These are phyloP conservation scores for Peterozyma toletana DNA, from an alignment of 805 yeast species.

Conservation along the genomic window DNA sequence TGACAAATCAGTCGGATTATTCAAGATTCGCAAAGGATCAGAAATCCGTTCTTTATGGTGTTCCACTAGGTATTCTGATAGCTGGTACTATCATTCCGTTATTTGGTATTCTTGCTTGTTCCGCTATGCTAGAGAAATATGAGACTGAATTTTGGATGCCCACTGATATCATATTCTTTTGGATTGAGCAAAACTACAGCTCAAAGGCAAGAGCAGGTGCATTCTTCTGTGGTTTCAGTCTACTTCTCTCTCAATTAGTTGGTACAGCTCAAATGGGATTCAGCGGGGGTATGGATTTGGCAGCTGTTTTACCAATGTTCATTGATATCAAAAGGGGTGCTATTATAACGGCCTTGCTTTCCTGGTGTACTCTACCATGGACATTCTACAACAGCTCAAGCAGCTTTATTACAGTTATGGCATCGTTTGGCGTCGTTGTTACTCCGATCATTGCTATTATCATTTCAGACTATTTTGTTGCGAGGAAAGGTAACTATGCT, in stretches of 20 bases:
- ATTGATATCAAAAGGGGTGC: slow-evolving; percentile 33
- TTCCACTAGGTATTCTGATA: slow-evolving; percentile 23
- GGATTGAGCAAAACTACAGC: slow-evolving; percentile 21
- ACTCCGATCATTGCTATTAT: slow-evolving; percentile 28
- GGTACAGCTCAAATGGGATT: slow-evolving; percentile 27
- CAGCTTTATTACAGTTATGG: slow-evolving; percentile 26
- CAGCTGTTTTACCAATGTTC: slow-evolving; percentile 30
- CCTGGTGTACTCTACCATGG: slow-evolving; percentile 34
- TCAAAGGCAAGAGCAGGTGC: slow-evolving; percentile 30
- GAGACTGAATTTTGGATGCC: slow-evolving; percentile 32
- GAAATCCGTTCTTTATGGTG: slow-evolving; percentile 21
- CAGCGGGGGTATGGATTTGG: slow-evolving; percentile 35
- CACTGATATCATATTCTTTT: slow-evolving; percentile 21
- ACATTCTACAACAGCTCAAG: slow-evolving; percentile 28
- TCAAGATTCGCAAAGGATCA: slow-evolving; percentile 27
- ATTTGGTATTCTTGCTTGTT: slow-evolving; percentile 30
- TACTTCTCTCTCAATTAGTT: slow-evolving; percentile 27
- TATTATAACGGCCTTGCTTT: slow-evolving; percentile 20
- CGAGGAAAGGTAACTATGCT: slow-evolving; percentile 22
- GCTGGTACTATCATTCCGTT: slow-evolving; percentile 31
- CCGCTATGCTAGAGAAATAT: slow-evolving; percentile 24
- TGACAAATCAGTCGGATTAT: slow-evolving; percentile 32
- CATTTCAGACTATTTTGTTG: slow-evolving; percentile 26
- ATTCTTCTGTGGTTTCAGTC: slow-evolving; percentile 30
- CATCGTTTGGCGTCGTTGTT: slow-evolving; percentile 28